A percentile compares a stretch with the other conserved stretches of the same genome.
Conservation (phyloP, 2,329 filamentous ascomycete genomes). For the Epichloe coenophiala region DNA sequence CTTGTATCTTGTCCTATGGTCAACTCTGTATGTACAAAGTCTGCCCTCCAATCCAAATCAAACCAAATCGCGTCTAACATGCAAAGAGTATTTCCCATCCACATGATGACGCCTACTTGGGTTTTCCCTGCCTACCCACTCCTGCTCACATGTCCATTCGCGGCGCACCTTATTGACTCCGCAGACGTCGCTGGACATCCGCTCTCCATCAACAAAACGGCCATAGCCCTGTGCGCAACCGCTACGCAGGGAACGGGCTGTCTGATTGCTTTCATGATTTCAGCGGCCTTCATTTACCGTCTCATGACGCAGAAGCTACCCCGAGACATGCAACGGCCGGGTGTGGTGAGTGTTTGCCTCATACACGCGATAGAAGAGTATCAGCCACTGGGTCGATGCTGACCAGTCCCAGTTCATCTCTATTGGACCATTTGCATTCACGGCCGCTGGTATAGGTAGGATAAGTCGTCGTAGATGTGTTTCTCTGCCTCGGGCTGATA, state of each 20-base stretch:
- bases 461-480: neutral
- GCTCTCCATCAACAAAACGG: conserved; percentile 20
- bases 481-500: neutral
- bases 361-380: too few species aligned
- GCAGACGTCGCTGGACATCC: conserved; percentile 16
- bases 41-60: neutral
- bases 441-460: conserved; percentile 27
- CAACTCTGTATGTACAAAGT: conserved; percentile 31
- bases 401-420: conserved; percentile 49
- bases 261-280: conserved; percentile 60
- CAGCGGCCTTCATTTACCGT: conserved; percentile 70
- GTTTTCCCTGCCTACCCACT: conserved; percentile 78
- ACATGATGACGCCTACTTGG: conserved; percentile 79
- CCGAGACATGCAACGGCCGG: conserved; percentile 59
- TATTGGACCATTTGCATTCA: conserved; percentile 59
- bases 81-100: conserved; percentile 45
- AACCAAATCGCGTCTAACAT: neutral
- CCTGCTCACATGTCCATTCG: conserved; percentile 63
- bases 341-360: conserved; percentile 36
- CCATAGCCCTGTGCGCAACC: conserved; percentile 35
- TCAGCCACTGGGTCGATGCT: neutral
- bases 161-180: conserved; percentile 39
- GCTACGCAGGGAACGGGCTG: conserved; percentile 42
- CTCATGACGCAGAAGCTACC: conserved; percentile 83
- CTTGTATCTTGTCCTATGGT: conserved; percentile 64